Conservation (phyloP, 2,329 filamentous ascomycete species). For the Acrodontium crateriforme region DNA sequence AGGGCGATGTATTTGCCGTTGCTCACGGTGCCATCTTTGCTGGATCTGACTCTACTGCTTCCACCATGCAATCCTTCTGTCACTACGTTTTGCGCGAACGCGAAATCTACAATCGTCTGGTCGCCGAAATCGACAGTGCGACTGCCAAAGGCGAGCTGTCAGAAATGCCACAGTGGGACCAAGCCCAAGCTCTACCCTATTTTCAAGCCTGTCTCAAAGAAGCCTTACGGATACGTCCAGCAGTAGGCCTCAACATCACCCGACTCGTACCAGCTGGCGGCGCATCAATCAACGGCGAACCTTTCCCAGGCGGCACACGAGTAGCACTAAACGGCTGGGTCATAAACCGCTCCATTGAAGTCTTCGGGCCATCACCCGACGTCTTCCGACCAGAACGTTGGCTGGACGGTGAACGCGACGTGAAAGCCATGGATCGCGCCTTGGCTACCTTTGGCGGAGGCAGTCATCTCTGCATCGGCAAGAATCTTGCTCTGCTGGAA, state of each 20-base stretch:
- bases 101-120: conserved; percentile 35
- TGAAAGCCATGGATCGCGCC: conserved; percentile 39
- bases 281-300: conserved; percentile 37
- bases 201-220: conserved; percentile 46
- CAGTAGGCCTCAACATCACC: conserved; percentile 42
- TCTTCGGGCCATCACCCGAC: conserved; percentile 41
- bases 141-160: conserved; percentile 10
- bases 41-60: conserved; percentile 47
- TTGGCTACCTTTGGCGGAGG: conserved; percentile 12
- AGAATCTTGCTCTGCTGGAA: conserved; percentile 15
- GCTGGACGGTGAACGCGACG: conserved; percentile 26
- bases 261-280: conserved; percentile 38
- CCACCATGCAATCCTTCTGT: conserved; percentile 45
- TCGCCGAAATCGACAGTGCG: conserved; percentile 23
- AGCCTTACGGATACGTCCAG: conserved; percentile 42
- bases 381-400: conserved; percentile 42
- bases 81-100: conserved; percentile 35
- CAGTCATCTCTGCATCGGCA: conserved; percentile 14
- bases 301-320: conserved; percentile 39
- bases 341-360: conserved; percentile 33
- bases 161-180: conserved; percentile 17
- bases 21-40: conserved; percentile 44
- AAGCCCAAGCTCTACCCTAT: conserved; percentile 38
- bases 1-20: conserved; percentile 43
- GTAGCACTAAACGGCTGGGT: conserved; percentile 44